Conservation (phyloP, 768 basidiomycete species). For the Tricholoma bakamatsutake region DNA sequence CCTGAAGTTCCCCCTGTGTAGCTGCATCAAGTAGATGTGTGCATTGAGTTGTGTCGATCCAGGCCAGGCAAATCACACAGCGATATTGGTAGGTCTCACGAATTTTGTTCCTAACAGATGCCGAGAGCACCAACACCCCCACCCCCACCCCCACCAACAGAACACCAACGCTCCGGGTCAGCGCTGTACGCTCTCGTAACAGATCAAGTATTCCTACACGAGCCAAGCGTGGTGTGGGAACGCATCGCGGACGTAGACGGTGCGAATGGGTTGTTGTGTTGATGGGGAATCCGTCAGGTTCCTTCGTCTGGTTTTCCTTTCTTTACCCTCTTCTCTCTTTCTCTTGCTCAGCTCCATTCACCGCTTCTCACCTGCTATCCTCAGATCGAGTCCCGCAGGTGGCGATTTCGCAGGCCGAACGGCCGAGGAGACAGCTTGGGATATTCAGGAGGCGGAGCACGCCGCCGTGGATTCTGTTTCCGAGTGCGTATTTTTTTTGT, state of each 20-base stretch:
- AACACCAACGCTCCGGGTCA: constrained; percentile 13
- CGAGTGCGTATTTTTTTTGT: constrained; percentile 54
- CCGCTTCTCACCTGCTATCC: too few species aligned
- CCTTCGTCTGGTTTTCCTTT: not conserved
- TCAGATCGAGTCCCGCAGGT: constrained; percentile 55
- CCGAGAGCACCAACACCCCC: constrained; percentile 3
- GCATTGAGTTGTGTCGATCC: too few species aligned
- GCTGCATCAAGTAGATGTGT: not conserved
- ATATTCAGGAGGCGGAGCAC: constrained; percentile 36
- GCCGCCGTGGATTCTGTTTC: constrained; percentile 39
- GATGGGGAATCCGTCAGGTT: constrained; percentile 55
- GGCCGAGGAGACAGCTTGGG: constrained; percentile 52
- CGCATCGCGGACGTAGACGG: constrained; percentile 86
- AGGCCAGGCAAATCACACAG: too few species aligned
- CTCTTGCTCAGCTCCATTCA: too few species aligned
- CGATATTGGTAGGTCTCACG: not conserved
- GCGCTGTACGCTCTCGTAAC: constrained; percentile 81
- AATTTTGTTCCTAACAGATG: not conserved
- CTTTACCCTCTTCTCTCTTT: constrained; percentile 2
- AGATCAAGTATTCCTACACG: constrained; percentile 73
- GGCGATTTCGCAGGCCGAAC: constrained; percentile 78
- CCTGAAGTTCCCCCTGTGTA: not conserved
- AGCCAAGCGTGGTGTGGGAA: constrained; percentile 86
- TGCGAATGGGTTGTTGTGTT: constrained; percentile 66
- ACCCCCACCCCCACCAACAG: not conserved